A percentile compares a stretch with the other conserved stretches of the same genome.
Conservation (phyloP, 331 rosid genomes). For the Pyracantha coccinea region DNA sequence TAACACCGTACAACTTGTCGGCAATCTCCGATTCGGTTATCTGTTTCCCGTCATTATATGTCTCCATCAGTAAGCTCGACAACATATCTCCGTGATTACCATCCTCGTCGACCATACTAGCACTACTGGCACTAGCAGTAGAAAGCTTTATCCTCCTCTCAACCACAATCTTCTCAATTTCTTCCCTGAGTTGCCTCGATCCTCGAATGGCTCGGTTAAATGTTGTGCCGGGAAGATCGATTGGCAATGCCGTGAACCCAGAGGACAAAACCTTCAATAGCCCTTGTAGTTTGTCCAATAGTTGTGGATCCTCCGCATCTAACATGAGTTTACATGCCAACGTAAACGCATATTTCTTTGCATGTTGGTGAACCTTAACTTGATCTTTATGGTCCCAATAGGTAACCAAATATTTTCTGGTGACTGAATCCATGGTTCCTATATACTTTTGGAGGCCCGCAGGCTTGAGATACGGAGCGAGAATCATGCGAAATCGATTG, state of each 20-base stretch:
- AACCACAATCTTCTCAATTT: neutral
- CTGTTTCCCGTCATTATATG: neutral
- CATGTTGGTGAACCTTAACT: neutral
- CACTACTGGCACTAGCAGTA: neutral
- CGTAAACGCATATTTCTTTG: neutral
- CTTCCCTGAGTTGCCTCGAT: neutral
- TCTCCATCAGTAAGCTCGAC: neutral
- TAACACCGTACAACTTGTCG: neutral
- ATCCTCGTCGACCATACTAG: neutral
- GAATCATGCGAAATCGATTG: neutral
- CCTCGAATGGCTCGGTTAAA: neutral
- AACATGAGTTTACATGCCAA: neutral
- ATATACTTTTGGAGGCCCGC: neutral
- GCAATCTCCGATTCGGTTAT: slow-evolving; percentile 2
- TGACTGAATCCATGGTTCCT: neutral
- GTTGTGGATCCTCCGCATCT: neutral
- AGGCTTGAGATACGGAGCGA: neutral
- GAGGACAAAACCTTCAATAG: neutral
- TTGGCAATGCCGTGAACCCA: slow-evolving; percentile 1
- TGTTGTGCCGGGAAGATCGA: slow-evolving; percentile 8
- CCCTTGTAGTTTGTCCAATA: neutral
- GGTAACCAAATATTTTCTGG: neutral
- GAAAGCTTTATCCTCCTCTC: neutral
- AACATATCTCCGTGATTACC: neutral
- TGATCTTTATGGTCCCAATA: neutral